Conservation (phyloP, 192 early-diverging fungal genomes). For the Backusella tarrabulga region DNA sequence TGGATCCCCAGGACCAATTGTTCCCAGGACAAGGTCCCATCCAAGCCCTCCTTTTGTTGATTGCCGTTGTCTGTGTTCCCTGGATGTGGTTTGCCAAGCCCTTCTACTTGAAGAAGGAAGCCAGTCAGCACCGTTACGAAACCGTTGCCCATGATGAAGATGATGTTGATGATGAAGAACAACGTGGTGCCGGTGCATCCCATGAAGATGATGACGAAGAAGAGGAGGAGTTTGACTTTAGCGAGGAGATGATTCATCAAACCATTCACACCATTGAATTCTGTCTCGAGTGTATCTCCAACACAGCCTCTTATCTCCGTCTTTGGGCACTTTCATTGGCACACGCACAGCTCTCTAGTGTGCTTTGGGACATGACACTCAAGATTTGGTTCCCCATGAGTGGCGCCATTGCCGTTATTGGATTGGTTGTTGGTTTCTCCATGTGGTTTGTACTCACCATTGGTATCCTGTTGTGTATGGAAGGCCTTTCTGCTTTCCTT, state of each 20-base stretch:
- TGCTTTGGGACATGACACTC: conserved; percentile 94
- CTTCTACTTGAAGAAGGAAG: conserved; percentile 77
- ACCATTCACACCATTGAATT: conserved; percentile 99
- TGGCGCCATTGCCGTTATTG: conserved; percentile 59
- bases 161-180: conserved; percentile 27
- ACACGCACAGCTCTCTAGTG: conserved; percentile 96
- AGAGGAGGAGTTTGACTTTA: conserved; percentile 81
- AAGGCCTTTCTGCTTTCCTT: conserved; percentile 85
- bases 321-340: conserved; percentile 98
- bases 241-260: conserved; percentile 96
- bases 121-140: conserved; percentile 77
- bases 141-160: conserved; percentile 44
- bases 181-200: conserved; percentile 56
- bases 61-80: conserved; percentile 89
- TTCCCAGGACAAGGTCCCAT: conserved; percentile 84
- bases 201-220: conserved; percentile 56
- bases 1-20: conserved; percentile 66
- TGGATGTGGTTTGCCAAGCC: conserved; percentile 98
- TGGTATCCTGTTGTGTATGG: conserved; percentile 78
- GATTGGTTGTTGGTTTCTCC: conserved; percentile 75
- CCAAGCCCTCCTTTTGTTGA: conserved; percentile 76
- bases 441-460: conserved; percentile 91
- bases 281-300: conserved; percentile 92
- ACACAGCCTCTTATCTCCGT: conserved; percentile 98
- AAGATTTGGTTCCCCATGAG: conserved; percentile 49